phyloP scores from a whole-genome alignment of 495 filamentous ascomycete species.

The Penicillium waksmanii region DNA sequence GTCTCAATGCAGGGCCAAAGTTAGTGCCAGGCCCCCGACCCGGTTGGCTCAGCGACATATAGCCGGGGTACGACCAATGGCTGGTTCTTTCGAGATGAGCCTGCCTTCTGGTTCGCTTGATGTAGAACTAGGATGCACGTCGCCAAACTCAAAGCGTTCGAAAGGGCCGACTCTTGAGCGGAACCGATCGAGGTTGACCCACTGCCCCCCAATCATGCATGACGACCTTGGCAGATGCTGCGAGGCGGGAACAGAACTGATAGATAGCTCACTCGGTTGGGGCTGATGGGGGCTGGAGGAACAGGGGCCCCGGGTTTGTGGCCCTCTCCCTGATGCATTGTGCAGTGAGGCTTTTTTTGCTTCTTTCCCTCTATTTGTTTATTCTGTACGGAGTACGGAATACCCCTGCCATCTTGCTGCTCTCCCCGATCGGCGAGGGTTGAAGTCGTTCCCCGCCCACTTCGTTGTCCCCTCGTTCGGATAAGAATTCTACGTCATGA shows the following conservation, averaged over 20 bases:
- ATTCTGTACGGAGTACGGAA: too few species aligned
- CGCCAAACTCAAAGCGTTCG: constrained; percentile 18
- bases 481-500: constrained; percentile 3
- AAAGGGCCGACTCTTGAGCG: constrained; percentile 14
- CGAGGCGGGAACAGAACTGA: constrained; percentile 8
- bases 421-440: background rate
- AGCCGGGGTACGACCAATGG: constrained; percentile 21
- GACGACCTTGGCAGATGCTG: constrained; percentile 16
- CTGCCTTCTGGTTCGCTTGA: constrained; percentile 12
- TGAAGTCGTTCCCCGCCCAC: background rate
- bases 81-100: constrained; percentile 1
- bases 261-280: constrained; percentile 15
- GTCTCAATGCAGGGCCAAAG: constrained; percentile 17
- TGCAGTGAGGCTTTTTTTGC: constrained; percentile 1
- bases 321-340: background rate
- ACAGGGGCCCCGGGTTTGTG: background rate
- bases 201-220: constrained; percentile 13
- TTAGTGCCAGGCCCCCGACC: constrained; percentile 15
- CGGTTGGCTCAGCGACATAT: constrained; percentile 27
- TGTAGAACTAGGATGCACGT: constrained; percentile 6
- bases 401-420: background rate
- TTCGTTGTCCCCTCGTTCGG: constrained; percentile 1
- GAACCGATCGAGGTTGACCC: constrained; percentile 14
- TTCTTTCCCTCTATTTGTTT: background rate
- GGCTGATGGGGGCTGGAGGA: constrained; percentile 7